Conservation (phyloP, 176 grass and related monocot genomes). For the Secale cereale region DNA sequence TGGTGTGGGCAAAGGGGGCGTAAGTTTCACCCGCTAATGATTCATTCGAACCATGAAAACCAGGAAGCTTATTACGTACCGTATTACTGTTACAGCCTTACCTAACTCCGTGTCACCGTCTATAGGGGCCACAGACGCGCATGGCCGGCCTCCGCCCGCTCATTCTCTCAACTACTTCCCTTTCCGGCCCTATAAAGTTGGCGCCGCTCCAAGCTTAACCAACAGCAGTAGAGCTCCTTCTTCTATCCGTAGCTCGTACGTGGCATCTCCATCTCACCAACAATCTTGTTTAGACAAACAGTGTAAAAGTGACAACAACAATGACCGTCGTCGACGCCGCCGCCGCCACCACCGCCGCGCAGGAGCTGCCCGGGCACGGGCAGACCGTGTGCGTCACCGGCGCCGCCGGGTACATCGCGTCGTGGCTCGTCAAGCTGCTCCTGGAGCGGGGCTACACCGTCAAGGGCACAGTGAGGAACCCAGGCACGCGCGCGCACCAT, state of each 20-base stretch:
- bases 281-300: neutral
- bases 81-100: neutral
- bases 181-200: conserved; percentile 35
- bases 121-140: neutral
- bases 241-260: neutral
- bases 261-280: neutral
- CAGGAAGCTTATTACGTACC: too few relatives aligned
- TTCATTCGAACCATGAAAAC: neutral
- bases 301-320: neutral
- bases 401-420: conserved; percentile 88
- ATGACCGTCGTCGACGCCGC: conserved; percentile 28
- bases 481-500: conserved; percentile 47
- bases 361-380: conserved; percentile 30
- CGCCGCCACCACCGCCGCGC: neutral
- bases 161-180: conserved; percentile 9
- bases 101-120: conserved; percentile 47
- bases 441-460: conserved; percentile 92
- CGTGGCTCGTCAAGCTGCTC: conserved; percentile 93
- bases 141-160: neutral
- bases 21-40: neutral
- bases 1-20: neutral
- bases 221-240: neutral
- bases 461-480: conserved; percentile 91
- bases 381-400: conserved; percentile 87
- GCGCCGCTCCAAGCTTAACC: conserved; percentile 1